phyloP scores from a whole-genome alignment of 768 basidiomycete species.

The Leucocoprinus birnbaumii region DNA sequence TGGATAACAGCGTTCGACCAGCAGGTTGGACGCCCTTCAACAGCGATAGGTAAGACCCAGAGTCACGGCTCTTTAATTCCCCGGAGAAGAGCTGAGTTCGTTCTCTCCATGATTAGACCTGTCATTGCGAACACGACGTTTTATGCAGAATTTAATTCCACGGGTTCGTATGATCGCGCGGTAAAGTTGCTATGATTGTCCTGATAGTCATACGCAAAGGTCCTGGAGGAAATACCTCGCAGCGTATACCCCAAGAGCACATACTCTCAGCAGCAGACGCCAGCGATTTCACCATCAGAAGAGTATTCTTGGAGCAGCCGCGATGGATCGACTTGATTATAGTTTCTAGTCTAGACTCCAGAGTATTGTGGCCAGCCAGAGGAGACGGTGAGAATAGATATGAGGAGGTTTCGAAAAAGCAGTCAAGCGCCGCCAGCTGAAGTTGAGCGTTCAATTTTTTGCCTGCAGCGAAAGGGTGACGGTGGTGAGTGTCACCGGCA shows the following conservation, averaged over 20 bases:
- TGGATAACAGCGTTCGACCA: constrained; percentile 54
- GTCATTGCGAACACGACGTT: constrained; percentile 51
- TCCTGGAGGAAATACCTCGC: constrained; percentile 47
- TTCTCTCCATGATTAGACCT: constrained; percentile 24
- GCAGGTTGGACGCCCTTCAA: constrained; percentile 51
- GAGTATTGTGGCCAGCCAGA: too few species aligned
- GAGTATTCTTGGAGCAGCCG: constrained; percentile 49
- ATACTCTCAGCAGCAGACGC: constrained; percentile 40
- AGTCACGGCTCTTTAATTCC: background rate
- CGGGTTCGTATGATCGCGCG: constrained; percentile 28
- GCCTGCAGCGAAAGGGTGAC: too few species aligned
- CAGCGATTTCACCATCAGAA: constrained; percentile 37
- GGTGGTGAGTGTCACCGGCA: too few species aligned
- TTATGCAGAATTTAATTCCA: constrained; percentile 56
- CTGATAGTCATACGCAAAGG: constrained; percentile 28
- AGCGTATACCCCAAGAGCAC: constrained; percentile 44
- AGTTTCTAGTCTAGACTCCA: constrained; percentile 20
- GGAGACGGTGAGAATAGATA: too few species aligned
- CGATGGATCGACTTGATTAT: constrained; percentile 57
- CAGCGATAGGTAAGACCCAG: constrained; percentile 30
- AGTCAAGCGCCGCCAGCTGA: background rate
- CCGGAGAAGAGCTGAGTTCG: background rate
- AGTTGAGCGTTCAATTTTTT: constrained; percentile 6
- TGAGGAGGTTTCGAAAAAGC: too few species aligned
- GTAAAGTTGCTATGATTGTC: background rate